Evolutionary conservation across 768 basidiomycete species (phyloP), one percentile per base, ranked within the genome.

Genomic region (Cystoderma amianthinum): DNA sequence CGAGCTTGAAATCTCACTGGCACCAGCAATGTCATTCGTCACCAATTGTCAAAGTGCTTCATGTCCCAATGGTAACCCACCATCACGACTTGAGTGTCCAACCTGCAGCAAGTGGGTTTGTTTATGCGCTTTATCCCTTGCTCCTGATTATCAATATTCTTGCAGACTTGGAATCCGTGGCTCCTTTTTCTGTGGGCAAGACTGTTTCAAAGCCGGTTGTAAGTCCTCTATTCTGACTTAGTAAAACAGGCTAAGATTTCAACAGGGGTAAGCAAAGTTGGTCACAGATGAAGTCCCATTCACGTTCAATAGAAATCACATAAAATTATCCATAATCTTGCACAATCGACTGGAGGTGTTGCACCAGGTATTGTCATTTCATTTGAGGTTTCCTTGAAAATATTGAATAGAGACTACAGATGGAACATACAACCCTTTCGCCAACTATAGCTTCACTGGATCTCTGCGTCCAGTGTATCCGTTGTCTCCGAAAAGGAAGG

Each of bases 141-240:
- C 36, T 22, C 30, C n/a, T n/a, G n/a, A n/a, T 32, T 48, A 38
- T 48, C 42, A 41, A 38, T 54, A 44, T 33, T 36, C 18, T 44
- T 45, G 25, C 49, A 91, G 88, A 58, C 69, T 91, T 23, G 86
- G 85, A 39, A 83, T 92, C 48, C 73, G 71, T 36, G 86, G 88
- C 21, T 91, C 88, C 22, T 87, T 85, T 58, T 98, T 94, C 65
- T 97, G 95, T 49, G 80, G 82, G 18, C 95, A 98, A 62, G 90
- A 88, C 38, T 98, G 95, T 65, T 97, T 97, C 78, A 97, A 96
- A 63, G 76, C 82, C 36, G 84, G 78, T 60, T 98, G 95, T 94
- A 60, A 69, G 92, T 71, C 37, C 41, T 38, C 13, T 36, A 24
- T 13, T 33, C 28, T 39, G 34, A 33, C 18, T 44, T 36, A 12